These are phyloP conservation scores for Filosporella fistucella DNA, from an alignment of 495 filamentous ascomycete species.

Conservation along the genomic window DNA sequence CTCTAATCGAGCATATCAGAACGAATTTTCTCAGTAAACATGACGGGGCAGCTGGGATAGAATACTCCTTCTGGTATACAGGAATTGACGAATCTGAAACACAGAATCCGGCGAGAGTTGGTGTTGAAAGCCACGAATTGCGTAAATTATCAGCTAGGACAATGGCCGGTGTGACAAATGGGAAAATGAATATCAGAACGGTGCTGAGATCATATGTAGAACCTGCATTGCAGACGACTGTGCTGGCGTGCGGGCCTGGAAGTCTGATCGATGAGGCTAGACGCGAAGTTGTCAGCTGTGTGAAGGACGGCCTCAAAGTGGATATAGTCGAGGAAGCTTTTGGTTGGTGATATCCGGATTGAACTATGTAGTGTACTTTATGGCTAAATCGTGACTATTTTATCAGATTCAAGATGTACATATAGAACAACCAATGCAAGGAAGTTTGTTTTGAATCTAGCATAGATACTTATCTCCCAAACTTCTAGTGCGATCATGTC, in stretches of 20 bases:
- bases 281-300: constrained; percentile 32
- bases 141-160: too few species aligned
- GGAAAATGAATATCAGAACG: constrained; percentile 30
- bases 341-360: constrained; percentile 26
- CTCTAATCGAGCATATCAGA: not conserved
- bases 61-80: too few species aligned
- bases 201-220: constrained; percentile 26
- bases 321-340: constrained; percentile 43
- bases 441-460: too few species aligned
- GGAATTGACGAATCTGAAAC: too few species aligned
- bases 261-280: constrained; percentile 45
- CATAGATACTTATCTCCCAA: too few species aligned
- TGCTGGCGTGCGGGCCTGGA: constrained; percentile 46
- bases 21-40: not conserved
- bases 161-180: not conserved
- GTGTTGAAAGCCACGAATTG: not conserved
- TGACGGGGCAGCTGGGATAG: too few species aligned
- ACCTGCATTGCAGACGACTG: constrained; percentile 21
- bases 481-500: too few species aligned
- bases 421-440: too few species aligned
- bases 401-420: too few species aligned
- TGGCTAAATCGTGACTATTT: too few species aligned
- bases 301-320: constrained; percentile 28
- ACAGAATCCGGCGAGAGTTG: too few species aligned
- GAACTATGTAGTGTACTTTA: too few species aligned